phyloP scores from a whole-genome alignment of 805 yeast genomes.

The Saccharomycopsis javanensis region DNA sequence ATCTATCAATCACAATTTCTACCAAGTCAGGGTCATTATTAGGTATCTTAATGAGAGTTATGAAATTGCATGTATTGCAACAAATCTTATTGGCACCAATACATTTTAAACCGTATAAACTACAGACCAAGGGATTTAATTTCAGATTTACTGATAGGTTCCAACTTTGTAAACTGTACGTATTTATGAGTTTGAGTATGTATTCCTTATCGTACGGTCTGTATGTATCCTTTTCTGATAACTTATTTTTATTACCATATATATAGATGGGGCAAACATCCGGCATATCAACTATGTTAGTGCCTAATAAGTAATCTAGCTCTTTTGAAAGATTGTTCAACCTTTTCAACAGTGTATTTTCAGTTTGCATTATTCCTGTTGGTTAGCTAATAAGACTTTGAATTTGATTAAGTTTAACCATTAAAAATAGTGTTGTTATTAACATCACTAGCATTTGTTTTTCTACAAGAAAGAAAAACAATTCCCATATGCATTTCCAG shows the following conservation, averaged over 20 bases:
- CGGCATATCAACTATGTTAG: background rate
- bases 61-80: conserved; percentile 4
- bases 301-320: background rate
- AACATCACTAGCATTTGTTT: too few species aligned
- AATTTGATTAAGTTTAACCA: too few species aligned
- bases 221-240: background rate
- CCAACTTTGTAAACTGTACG: background rate
- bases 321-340: background rate
- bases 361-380: background rate
- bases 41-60: background rate
- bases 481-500: too few species aligned
- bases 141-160: background rate
- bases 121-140: conserved; percentile 5
- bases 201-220: background rate
- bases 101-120: conserved; percentile 6
- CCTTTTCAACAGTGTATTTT: background rate
- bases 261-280: background rate
- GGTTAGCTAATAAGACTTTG: background rate
- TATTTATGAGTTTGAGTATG: background rate
- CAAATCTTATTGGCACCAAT: background rate
- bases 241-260: background rate
- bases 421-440: too few species aligned
- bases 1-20: background rate
- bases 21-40: background rate
- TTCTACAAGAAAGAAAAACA: too few species aligned